Evolutionary conservation across 2,329 filamentous ascomycete species (phyloP).

Genomic region (Stachybotrys echinatus): DNA sequence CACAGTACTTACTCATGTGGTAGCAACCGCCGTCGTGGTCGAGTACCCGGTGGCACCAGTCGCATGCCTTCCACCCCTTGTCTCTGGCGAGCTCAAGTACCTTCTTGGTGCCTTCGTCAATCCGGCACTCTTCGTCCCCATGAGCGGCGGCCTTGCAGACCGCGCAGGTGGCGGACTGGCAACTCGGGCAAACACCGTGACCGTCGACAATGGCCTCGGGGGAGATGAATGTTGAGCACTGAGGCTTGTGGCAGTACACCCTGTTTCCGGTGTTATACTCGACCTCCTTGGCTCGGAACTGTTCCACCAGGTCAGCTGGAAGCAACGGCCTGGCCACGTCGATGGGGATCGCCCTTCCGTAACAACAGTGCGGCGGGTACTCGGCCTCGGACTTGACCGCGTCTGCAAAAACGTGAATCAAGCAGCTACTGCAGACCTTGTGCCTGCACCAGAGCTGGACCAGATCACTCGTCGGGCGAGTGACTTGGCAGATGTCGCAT

Average conservation of each 20-base stretch:
- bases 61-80: not conserved
- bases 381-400: too few species aligned
- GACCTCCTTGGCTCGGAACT: not conserved
- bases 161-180: not conserved
- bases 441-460: too few species aligned
- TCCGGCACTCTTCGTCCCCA: not conserved
- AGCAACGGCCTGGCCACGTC: too few species aligned
- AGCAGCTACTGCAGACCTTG: too few species aligned
- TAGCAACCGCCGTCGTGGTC: not conserved
- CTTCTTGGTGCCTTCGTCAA: not conserved
- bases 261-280: not conserved
- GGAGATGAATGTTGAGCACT: not conserved
- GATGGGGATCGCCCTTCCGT: too few species aligned
- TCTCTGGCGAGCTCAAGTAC: not conserved
- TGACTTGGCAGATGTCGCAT: too few species aligned
- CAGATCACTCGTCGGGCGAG: too few species aligned
- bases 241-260: not conserved
- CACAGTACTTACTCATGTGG: not conserved
- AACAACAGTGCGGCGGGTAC: too few species aligned
- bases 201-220: not conserved
- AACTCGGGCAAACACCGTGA: not conserved
- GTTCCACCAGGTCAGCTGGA: not conserved
- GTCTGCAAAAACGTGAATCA: too few species aligned
- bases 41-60: not conserved
- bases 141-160: not conserved